These are phyloP conservation scores for Pachysandra terminalis DNA, from an alignment of 164 flowering plant species.

Conservation along the genomic window DNA sequence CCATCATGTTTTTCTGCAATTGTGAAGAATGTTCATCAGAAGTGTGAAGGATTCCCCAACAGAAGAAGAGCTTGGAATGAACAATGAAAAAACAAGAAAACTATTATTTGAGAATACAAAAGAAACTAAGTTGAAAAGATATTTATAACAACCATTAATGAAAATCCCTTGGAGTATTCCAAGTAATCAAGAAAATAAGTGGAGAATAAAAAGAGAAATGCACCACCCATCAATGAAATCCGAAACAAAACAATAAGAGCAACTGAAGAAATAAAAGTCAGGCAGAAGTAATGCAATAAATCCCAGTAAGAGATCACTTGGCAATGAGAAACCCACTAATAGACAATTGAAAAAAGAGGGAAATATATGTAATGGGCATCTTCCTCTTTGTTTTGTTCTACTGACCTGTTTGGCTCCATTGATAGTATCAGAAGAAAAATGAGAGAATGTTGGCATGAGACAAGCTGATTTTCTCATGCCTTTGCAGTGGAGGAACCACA, in stretches of 20 bases:
- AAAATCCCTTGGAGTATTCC: background rate
- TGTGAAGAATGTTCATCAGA: background rate
- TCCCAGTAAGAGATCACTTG: background rate
- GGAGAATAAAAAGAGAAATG: no score
- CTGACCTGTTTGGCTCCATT: conserved; percentile 46
- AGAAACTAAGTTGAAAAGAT: background rate
- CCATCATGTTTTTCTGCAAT: background rate
- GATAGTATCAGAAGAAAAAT: conserved; percentile 35
- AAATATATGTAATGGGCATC: background rate
- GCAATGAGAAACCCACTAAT: background rate
- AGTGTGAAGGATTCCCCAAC: background rate
- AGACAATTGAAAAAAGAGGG: background rate
- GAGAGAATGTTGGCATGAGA: conserved; percentile 57
- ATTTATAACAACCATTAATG: no score
- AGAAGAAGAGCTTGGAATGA: background rate
- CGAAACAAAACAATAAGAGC: background rate
- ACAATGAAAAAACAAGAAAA: no score
- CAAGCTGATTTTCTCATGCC: conserved; percentile 57
- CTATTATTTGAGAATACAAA: background rate
- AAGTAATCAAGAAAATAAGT: background rate
- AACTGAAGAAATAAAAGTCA: background rate
- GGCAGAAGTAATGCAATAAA: background rate
- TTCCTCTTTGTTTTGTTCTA: background rate
- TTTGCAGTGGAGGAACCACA: conserved; percentile 5
- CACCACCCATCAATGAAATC: background rate